A percentile compares a stretch with the other conserved stretches of the same genome.
Evolutionary conservation across 2,329 filamentous ascomycete genomes (phyloP).

Genomic region (Epichloe sp.): DNA sequence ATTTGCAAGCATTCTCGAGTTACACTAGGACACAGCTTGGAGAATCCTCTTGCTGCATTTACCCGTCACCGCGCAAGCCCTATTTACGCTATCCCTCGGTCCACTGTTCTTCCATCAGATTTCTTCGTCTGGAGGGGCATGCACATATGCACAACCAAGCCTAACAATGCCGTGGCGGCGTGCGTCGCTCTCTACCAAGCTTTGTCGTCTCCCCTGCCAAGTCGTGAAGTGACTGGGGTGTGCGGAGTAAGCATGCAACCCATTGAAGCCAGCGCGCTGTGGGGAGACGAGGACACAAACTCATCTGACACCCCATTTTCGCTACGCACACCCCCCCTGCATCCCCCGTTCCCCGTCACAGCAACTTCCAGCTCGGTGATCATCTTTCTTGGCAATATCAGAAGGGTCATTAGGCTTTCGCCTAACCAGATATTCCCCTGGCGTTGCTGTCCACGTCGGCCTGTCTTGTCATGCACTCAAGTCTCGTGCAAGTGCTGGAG

Average conservation of each 20-base stretch:
- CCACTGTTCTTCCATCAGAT: not conserved
- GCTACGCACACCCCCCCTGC: constrained; percentile 1
- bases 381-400: not conserved
- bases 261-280: not conserved
- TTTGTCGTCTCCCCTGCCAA: not conserved
- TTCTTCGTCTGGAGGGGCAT: not conserved
- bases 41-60: not conserved
- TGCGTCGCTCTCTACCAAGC: not conserved
- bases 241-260: not conserved
- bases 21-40: not conserved
- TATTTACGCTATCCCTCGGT: not conserved
- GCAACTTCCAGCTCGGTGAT: not conserved
- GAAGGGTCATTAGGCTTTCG: not conserved
- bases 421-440: not conserved
- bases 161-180: constrained; percentile 2
- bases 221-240: not conserved
- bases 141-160: not conserved
- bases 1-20: not conserved
- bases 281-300: not conserved
- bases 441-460: not conserved
- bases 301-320: not conserved
- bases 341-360: not conserved
- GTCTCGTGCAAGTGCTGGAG: constrained; percentile 6
- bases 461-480: constrained; percentile 4
- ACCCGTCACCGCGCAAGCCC: not conserved